phyloP scores from a whole-genome alignment of 2,329 filamentous ascomycete genomes.

The Clarireedia monteithiana region DNA sequence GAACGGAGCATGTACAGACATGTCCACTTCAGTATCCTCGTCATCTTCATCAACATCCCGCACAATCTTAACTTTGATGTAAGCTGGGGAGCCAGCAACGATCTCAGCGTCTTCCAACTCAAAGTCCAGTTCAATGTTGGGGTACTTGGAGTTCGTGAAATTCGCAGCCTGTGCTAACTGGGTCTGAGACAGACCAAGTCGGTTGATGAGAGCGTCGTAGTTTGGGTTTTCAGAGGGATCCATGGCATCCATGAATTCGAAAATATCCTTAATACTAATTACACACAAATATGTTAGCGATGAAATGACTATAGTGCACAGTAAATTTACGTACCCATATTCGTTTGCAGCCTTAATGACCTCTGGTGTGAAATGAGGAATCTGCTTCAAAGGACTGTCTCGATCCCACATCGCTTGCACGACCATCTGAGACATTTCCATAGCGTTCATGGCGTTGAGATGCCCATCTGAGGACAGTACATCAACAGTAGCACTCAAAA shows the following conservation, averaged over 20 bases:
- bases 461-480: constrained; percentile 93
- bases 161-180: constrained; percentile 84
- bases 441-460: constrained; percentile 93
- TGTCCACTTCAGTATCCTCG: constrained; percentile 61
- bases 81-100: constrained; percentile 70
- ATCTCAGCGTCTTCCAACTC: constrained; percentile 75
- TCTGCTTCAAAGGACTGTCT: constrained; percentile 93
- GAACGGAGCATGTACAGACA: constrained; percentile 88
- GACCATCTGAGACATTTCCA: constrained; percentile 99
- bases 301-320: background rate
- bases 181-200: constrained; percentile 68
- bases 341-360: constrained; percentile 76
- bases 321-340: constrained; percentile 51
- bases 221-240: constrained; percentile 86
- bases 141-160: constrained; percentile 95
- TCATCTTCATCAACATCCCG: constrained; percentile 72
- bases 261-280: constrained; percentile 76
- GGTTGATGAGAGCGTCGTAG: constrained; percentile 68
- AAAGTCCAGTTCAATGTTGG: constrained; percentile 87
- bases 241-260: constrained; percentile 99
- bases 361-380: constrained; percentile 84
- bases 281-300: background rate
- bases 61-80: constrained; percentile 76
- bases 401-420: constrained; percentile 99
- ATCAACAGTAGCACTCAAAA: constrained; percentile 88